Conservation (phyloP, 192 early-diverging fungal genomes). For the Lunasporangiospora selenospora region DNA sequence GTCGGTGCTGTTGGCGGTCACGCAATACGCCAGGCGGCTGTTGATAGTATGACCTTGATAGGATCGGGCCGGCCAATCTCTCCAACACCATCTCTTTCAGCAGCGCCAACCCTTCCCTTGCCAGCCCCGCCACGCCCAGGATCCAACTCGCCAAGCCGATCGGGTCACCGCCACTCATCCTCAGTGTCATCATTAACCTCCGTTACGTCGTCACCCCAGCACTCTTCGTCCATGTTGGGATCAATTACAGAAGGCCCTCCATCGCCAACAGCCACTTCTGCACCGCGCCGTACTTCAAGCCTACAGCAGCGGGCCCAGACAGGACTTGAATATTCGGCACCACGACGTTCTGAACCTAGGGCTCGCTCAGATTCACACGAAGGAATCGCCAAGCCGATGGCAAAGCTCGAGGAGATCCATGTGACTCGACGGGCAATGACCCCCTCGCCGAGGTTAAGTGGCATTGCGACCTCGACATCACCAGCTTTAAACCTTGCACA, state of each 20-base stretch:
- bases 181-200: slow-evolving; percentile 3
- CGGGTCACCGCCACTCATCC: not conserved
- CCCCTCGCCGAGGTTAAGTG: slow-evolving; percentile 15
- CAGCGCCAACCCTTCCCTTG: slow-evolving; percentile 30
- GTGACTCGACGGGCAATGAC: not conserved
- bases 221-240: not conserved
- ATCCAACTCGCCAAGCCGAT: slow-evolving; percentile 18
- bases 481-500: too few relatives aligned
- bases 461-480: not conserved
- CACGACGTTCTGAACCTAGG: too few relatives aligned
- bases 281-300: too few relatives aligned
- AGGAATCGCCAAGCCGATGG: too few relatives aligned
- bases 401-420: slow-evolving; percentile 3
- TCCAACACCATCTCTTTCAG: slow-evolving; percentile 12
- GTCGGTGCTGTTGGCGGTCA: too few relatives aligned
- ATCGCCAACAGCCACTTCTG: too few relatives aligned
- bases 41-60: not conserved
- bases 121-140: slow-evolving; percentile 25
- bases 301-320: too few relatives aligned
- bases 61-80: slow-evolving; percentile 16
- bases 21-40: not conserved
- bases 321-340: too few relatives aligned
- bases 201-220: not conserved
- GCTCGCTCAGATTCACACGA: too few relatives aligned
- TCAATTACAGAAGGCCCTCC: too few relatives aligned